Conservation (phyloP, 1,284 basidiomycete species). For the Clitocybe nebularis region DNA sequence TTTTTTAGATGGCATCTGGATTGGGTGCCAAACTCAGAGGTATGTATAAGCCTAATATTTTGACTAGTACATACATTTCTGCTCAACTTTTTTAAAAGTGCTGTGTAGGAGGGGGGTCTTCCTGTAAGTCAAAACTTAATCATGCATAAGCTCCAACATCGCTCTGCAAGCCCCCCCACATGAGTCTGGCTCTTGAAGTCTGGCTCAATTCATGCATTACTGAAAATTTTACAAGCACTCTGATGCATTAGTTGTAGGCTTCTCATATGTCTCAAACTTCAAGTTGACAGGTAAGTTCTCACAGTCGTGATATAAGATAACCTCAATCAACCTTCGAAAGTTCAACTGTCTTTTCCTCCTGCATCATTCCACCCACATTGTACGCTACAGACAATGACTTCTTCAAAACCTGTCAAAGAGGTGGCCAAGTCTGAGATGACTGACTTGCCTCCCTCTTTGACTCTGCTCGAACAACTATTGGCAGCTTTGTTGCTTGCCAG, state of each 20-base stretch:
- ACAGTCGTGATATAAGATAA: slow-evolving; percentile 1
- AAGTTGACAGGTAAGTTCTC: slow-evolving; percentile 1
- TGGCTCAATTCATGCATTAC: not conserved
- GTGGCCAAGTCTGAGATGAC: not conserved
- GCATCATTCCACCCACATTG: not conserved
- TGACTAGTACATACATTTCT: too few species aligned
- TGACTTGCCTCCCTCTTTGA: not conserved
- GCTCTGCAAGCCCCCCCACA: not conserved
- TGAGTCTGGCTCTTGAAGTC: not conserved
- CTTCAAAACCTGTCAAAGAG: too few species aligned
- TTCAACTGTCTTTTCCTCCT: not conserved
- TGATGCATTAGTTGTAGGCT: slow-evolving; percentile 1
- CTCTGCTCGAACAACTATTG: not conserved
- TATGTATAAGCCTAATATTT: too few species aligned
- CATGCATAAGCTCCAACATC: too few species aligned
- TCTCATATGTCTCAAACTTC: not conserved
- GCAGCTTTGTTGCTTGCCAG: not conserved
- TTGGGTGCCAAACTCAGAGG: not conserved
- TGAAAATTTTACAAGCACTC: not conserved
- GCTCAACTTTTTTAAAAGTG: not conserved
- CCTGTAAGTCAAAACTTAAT: too few species aligned
- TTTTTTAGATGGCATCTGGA: not conserved
- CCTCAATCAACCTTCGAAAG: not conserved
- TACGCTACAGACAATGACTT: too few species aligned
- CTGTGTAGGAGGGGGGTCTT: not conserved